Conservation (phyloP, 2,329 filamentous ascomycete genomes). For the Colletotrichum abscissum region DNA sequence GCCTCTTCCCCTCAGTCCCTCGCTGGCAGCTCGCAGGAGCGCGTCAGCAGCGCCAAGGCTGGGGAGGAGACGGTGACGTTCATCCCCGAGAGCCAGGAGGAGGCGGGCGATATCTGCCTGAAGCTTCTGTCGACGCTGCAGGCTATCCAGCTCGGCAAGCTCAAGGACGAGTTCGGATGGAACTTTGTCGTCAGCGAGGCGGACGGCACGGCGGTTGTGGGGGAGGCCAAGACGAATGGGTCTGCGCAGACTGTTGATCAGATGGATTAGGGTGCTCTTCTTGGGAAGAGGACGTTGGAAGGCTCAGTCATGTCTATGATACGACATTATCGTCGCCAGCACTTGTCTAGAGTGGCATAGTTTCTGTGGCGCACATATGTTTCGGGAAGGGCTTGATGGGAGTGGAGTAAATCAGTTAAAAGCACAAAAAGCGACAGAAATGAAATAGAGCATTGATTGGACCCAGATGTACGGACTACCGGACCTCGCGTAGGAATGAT, state of each 20-base stretch:
- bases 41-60: conserved; percentile 49
- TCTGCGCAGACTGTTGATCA: conserved; percentile 45
- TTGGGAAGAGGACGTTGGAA: background rate
- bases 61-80: conserved; percentile 65
- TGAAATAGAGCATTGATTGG: background rate
- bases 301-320: background rate
- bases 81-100: conserved; percentile 66
- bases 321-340: background rate
- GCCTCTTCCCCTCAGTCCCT: conserved; percentile 53
- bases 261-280: conserved; percentile 41
- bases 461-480: background rate
- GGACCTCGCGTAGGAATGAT: background rate
- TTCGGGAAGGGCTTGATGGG: background rate
- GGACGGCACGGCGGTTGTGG: conserved; percentile 55
- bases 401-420: conserved; percentile 9
- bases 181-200: conserved; percentile 58
- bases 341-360: background rate
- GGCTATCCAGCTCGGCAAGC: conserved; percentile 85
- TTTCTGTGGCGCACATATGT: background rate
- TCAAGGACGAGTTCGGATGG: conserved; percentile 84
- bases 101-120: conserved; percentile 78
- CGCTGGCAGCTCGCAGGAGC: conserved; percentile 46
- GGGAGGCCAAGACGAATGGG: conserved; percentile 39
- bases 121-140: conserved; percentile 82
- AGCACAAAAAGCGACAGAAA: background rate